phyloP scores from a whole-genome alignment of 768 basidiomycete genomes.

The Auricularia cornea region DNA sequence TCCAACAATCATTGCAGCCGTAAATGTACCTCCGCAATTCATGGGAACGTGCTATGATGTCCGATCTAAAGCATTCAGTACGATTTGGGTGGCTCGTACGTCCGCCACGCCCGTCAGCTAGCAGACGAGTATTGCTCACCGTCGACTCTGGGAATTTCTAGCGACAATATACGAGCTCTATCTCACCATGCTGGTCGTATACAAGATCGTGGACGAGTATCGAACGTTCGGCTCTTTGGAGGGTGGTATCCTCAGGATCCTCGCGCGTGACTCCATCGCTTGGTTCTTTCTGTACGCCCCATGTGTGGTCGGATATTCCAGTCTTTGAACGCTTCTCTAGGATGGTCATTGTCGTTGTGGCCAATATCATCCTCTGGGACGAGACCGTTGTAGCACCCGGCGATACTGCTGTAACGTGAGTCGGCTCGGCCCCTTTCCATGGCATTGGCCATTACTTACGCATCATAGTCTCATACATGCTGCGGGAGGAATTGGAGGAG shows the following conservation, averaged over 20 bases:
- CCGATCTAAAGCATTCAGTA: neutral
- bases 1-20: neutral
- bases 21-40: neutral
- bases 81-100: neutral
- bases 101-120: neutral
- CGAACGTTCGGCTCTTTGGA: neutral
- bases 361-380: neutral
- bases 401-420: neutral
- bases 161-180: neutral
- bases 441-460: too few relatives aligned
- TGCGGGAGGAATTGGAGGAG: too few relatives aligned
- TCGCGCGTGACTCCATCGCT: neutral
- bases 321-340: neutral
- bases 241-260: neutral
- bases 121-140: neutral
- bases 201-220: neutral
- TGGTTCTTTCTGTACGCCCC: neutral
- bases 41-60: neutral
- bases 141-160: neutral
- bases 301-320: neutral
- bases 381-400: neutral
- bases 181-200: neutral
- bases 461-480: too few relatives aligned
- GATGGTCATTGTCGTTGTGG: neutral
- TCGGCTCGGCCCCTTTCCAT: too few relatives aligned